These are phyloP conservation scores for Aaosphaeria pasadenensis DNA, from an alignment of 2,329 filamentous ascomycete genomes.

Conservation along the genomic window DNA sequence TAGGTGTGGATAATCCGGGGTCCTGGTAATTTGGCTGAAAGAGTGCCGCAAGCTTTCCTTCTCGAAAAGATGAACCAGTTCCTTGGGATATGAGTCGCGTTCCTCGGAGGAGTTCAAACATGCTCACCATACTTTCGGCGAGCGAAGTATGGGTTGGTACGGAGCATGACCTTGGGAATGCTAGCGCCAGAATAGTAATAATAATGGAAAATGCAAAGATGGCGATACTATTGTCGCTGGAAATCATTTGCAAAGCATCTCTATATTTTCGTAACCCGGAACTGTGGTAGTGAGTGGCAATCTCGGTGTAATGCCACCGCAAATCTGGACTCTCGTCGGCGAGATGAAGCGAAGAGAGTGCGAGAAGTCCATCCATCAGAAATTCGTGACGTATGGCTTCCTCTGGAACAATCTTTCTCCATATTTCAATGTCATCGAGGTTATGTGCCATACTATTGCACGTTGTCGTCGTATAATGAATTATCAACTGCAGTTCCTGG, in stretches of 20 bases:
- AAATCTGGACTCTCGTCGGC: conserved; percentile 2
- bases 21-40: not conserved
- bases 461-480: conserved; percentile 1
- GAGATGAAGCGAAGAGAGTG: conserved; percentile 7
- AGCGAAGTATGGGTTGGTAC: not conserved
- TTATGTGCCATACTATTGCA: conserved; percentile 2
- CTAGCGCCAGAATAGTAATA: conserved; percentile 3
- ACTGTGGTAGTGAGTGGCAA: conserved; percentile 4
- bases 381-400: conserved; percentile 6
- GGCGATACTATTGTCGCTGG: conserved; percentile 3
- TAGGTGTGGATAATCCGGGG: not conserved
- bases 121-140: conserved; percentile 1
- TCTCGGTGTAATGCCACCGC: conserved; percentile 5
- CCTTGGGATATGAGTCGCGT: not conserved
- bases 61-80: not conserved
- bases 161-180: conserved; percentile 4
- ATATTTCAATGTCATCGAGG: conserved; percentile 1
- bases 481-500: conserved; percentile 1
- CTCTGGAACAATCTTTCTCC: conserved; percentile 5
- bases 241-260: conserved; percentile 1
- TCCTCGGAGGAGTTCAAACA: conserved; percentile 2
- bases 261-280: conserved; percentile 3
- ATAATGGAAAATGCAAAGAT: conserved; percentile 6
- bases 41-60: conserved; percentile 1
- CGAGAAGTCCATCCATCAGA: conserved; percentile 8